These are phyloP conservation scores for Nyctanthes arbortristis DNA, from an alignment of 257 asterid genomes.

Conservation along the genomic window DNA sequence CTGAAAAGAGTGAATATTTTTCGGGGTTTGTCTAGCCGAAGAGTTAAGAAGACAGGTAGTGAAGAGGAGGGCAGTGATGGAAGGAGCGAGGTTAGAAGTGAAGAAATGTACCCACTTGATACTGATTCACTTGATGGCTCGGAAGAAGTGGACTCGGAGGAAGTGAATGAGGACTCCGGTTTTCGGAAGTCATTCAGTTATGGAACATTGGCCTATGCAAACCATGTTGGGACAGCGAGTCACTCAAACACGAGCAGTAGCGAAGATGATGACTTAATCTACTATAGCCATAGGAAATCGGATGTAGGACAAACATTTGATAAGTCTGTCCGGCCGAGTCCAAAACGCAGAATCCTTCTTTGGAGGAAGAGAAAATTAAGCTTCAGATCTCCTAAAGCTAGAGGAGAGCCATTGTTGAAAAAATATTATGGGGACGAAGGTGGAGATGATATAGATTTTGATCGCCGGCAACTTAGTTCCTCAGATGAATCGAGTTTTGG, in stretches of 20 bases:
- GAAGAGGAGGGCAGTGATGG: constrained; percentile 70
- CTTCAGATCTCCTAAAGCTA: constrained; percentile 62
- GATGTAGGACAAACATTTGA: constrained; percentile 27
- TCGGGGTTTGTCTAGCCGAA: constrained; percentile 38
- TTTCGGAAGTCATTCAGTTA: constrained; percentile 54
- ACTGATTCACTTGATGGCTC: constrained; percentile 49
- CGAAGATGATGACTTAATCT: constrained; percentile 67
- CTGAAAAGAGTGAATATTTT: constrained; percentile 46
- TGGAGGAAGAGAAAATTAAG: constrained; percentile 79
- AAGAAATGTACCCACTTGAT: constrained; percentile 47
- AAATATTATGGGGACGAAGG: constrained; percentile 77
- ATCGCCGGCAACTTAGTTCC: constrained; percentile 79
- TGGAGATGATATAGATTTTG: constrained; percentile 89
- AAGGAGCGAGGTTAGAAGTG: constrained; percentile 60
- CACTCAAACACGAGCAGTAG: constrained; percentile 47
- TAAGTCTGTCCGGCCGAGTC: constrained; percentile 33
- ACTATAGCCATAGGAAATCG: constrained; percentile 37
- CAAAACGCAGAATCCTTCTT: constrained; percentile 60
- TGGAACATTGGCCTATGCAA: constrained; percentile 62
- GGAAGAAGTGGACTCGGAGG: constrained; percentile 41
- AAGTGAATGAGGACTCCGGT: constrained; percentile 33
- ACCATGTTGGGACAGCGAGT: constrained; percentile 52
- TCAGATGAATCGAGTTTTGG: constrained; percentile 61
- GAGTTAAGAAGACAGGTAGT: constrained; percentile 39
- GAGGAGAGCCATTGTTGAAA: constrained; percentile 79